Evolutionary conservation across 2,329 filamentous ascomycete species (phyloP).

Genomic region (Arthrobotrys entomopaga): DNA sequence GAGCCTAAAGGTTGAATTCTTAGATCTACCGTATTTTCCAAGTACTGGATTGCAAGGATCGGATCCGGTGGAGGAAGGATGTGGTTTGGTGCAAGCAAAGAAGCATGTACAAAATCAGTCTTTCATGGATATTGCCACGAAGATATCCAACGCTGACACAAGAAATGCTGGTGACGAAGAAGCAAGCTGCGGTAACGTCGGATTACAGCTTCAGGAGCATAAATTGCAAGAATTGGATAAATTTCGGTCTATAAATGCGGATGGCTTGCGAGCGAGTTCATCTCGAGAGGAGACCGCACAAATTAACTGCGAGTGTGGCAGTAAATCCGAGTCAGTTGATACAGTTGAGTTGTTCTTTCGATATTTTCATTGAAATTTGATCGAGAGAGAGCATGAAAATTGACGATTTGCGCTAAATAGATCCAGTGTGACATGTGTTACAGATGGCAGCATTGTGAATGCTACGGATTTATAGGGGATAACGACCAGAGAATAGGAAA

Average conservation of each 20-base stretch:
- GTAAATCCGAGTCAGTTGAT: slow-evolving; percentile 9
- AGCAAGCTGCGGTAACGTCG: background rate
- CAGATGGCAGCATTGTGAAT: slow-evolving; percentile 58
- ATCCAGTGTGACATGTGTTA: slow-evolving; percentile 58
- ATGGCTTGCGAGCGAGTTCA: too few species aligned
- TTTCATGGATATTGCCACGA: too few species aligned
- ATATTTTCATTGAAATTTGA: too few species aligned
- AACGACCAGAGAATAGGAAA: slow-evolving; percentile 57
- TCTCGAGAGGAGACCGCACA: too few species aligned
- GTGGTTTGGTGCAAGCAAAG: too few species aligned
- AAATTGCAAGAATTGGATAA: background rate
- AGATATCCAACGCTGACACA: too few species aligned
- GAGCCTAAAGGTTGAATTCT: too few species aligned
- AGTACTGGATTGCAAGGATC: too few species aligned
- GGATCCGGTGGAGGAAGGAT: too few species aligned
- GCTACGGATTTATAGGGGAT: slow-evolving; percentile 57
- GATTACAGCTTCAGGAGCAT: background rate
- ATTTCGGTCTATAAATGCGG: background rate
- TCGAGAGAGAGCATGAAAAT: background rate
- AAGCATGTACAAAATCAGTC: too few species aligned
- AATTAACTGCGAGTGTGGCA: slow-evolving; percentile 34
- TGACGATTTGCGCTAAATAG: slow-evolving; percentile 10
- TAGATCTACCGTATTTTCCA: too few species aligned
- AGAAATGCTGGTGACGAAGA: too few species aligned
- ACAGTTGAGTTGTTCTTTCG: slow-evolving; percentile 2